Base-by-base conservation (phyloP, 371 early-diverging fungal species). In the Mortierella sp. region DNA sequence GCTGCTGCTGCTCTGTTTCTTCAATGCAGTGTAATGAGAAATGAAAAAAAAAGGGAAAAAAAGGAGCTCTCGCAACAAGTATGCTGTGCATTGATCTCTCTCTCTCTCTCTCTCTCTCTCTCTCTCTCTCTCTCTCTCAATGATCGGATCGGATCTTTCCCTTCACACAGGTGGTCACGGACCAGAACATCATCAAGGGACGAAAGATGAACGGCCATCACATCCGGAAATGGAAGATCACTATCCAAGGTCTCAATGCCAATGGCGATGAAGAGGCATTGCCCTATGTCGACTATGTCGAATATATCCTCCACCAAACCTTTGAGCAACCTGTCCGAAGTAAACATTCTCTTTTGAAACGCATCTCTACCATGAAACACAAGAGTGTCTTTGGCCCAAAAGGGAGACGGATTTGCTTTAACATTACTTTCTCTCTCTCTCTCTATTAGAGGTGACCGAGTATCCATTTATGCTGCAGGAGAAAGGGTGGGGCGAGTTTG, bases 401-500 rank as follows among this genome's bases (percentile, higher is more conserved):
- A 37, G 37, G 37, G 37, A 9, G 9, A 3, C 37, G 37, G 37
- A 37, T 9, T 5, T 9, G n/a, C n/a, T n/a, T n/a, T 18, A 23
- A n/a, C n/a, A n/a, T 37, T 9, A 37, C 9, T 9, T 9, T 37
- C 37, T 37, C 37, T 37, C 37, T 37, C 37, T 37, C 37, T 37
- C 28, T 57, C 25, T 1, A 19, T 28, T 1, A 93, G 93, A 89
- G 50, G 82, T 87, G 37, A 76, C 70, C 16, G 88, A 84, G 15
- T 86, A 88, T 67, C 93, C 93, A 26, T 93, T 87, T 64, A 59
- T 72, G 48, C 67, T 91, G 44, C 83, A 85, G 72, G 89, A 92
- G 67, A 85, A 88, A 68, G 92, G 92, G 21, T 92, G 92, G 92
- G 92, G 92, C 51, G 90, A 90, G 69, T 92, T 92, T 64, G 92